Evolutionary conservation across 345 rosid genomes (phyloP), one percentile per base, ranked within the genome.

Genomic region (Camelina neglecta): DNA sequence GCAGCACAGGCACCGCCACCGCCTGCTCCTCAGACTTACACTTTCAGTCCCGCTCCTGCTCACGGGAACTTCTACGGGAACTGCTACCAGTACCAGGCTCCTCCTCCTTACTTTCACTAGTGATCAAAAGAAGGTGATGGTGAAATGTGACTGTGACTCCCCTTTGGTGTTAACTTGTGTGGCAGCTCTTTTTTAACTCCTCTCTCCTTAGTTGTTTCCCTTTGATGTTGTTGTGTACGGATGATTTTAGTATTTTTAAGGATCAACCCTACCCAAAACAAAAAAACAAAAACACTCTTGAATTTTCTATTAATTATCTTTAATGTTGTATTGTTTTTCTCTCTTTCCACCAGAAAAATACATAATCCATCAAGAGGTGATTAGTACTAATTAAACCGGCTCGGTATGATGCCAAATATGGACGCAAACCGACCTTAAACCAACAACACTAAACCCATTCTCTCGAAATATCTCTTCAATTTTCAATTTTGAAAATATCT

Each of bases 1-100:
- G 92, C 85, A 8, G 75, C 89, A 16, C 93, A 87, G 73, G 85
- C 83, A 76, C 98, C 81, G 50, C 88, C 87, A 2, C 78, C 88
- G 2, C 78, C 90, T 0, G 83, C 82, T 63, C 89, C 88, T n/a
- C 79, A 88, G 60, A 71, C 91, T 11, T 90, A 89, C 89, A 86
- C 84, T 78, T 85, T 92, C 72, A 61, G 87, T 45, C 97, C 89
- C 10, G 84, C 81, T 60, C 87, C 86, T 23, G 83, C 80, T 45
- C 97, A 89, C 48, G 92, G 97, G 39, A 92, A 87, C 96, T 95
- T 85, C 87, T 95, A 89, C 6, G 96, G 93, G 69, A 95, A 90
- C 60, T 89, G 92, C 85, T 92, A 90, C 82, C 99, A 88, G 83
- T 95, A 90, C 85, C 97, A 88, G 76, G 82, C 93, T 75, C 83